A percentile compares a stretch with the other conserved stretches of the same genome.
Evolutionary conservation across 2,329 filamentous ascomycete genomes (phyloP).

Genomic region (Macrophomina phaseolina): DNA sequence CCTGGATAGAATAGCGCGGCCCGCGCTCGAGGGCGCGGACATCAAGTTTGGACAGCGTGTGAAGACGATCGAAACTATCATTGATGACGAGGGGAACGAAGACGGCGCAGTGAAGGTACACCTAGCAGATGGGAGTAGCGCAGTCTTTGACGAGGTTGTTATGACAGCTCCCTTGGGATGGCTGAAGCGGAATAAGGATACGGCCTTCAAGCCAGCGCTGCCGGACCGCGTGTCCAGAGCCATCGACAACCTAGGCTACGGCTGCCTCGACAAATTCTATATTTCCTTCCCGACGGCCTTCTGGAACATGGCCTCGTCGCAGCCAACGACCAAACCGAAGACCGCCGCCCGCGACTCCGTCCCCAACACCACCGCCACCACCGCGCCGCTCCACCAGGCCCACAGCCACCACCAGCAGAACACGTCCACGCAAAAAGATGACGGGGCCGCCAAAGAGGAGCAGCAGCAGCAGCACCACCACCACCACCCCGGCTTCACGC

Average conservation of each 20-base stretch:
- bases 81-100: slow-evolving; percentile 24
- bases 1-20: slow-evolving; percentile 63
- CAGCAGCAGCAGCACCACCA: neutral
- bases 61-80: slow-evolving; percentile 45
- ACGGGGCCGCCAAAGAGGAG: slow-evolving; percentile 22
- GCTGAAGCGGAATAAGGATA: slow-evolving; percentile 63
- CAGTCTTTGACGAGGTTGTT: slow-evolving; percentile 71
- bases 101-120: slow-evolving; percentile 48
- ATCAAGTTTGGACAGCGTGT: slow-evolving; percentile 59
- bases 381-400: slow-evolving; percentile 43
- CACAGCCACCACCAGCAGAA: slow-evolving; percentile 36
- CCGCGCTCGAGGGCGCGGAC: slow-evolving; percentile 61
- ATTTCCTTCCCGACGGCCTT: slow-evolving; percentile 75
- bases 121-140: slow-evolving; percentile 51
- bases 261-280: slow-evolving; percentile 70
- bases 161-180: slow-evolving; percentile 72
- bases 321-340: neutral
- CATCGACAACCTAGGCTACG: slow-evolving; percentile 70
- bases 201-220: slow-evolving; percentile 63
- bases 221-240: slow-evolving; percentile 62
- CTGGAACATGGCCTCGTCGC: slow-evolving; percentile 59
- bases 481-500: slow-evolving; percentile 69
- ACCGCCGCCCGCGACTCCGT: slow-evolving; percentile 30
- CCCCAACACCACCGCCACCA: slow-evolving; percentile 47
- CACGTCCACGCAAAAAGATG: too few species aligned